Conservation (phyloP, 2,329 filamentous ascomycete genomes). For the Venturia aucupariae region DNA sequence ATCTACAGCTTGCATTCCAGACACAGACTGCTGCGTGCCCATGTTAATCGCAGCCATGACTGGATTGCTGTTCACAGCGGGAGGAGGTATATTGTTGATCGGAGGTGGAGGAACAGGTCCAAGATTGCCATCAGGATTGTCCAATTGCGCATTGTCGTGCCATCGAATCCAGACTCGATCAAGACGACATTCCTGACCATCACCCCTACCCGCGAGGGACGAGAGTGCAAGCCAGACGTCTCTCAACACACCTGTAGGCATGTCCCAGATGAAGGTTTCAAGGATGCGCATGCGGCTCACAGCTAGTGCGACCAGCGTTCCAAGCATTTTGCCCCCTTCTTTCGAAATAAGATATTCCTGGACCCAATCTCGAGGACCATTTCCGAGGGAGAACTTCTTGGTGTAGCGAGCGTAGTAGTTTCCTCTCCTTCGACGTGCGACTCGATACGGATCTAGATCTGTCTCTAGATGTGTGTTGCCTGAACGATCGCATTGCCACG, state of each 20-base stretch:
- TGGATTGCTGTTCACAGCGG: constrained; percentile 25
- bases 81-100: constrained; percentile 20
- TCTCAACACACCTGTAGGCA: constrained; percentile 74
- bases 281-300: constrained; percentile 75
- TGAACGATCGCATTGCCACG: constrained; percentile 14
- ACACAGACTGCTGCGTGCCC: constrained; percentile 20
- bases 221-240: constrained; percentile 74
- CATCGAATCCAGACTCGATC: constrained; percentile 72
- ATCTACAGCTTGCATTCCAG: constrained; percentile 28
- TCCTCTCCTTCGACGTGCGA: constrained; percentile 43
- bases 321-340: constrained; percentile 82
- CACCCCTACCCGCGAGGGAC: constrained; percentile 54
- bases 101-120: constrained; percentile 29
- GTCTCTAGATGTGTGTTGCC: constrained; percentile 8
- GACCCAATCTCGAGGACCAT: constrained; percentile 69
- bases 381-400: constrained; percentile 75
- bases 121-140: constrained; percentile 30
- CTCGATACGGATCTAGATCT: constrained; percentile 24
- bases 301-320: constrained; percentile 68
- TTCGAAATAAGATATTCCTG: constrained; percentile 74
- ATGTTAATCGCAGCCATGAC: constrained; percentile 25
- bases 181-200: constrained; percentile 55
- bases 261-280: constrained; percentile 79
- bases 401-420: constrained; percentile 74
- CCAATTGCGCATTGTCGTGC: constrained; percentile 61